Base-by-base conservation (phyloP, 2,329 filamentous ascomycete species). In the Calonectria leucothoes region DNA sequence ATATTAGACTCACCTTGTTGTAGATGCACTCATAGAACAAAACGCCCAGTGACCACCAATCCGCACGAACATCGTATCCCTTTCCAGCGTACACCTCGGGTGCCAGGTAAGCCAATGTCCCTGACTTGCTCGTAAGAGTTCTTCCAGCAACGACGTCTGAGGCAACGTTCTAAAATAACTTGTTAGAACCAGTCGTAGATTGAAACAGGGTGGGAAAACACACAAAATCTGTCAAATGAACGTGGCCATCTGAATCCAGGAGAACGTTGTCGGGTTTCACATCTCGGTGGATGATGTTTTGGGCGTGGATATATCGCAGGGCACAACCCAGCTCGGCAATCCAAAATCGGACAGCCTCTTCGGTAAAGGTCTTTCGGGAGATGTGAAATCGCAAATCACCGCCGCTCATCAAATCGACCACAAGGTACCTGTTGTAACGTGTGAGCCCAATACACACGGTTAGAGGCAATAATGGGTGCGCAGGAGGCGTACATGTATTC, bases 21-120 rank as follows among this genome's bases (percentile, higher is more conserved):
- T 98, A 99, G 77, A 99, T 98, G 89, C 97, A 98, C 85, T 99
- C 97, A 84, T 98, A 99, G 84, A 98, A 98, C n/a, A 98, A 90
- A 57, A 99, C 97, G 63, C 97, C 97, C 27, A 99, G 86, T 7
- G 97, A 98, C 97, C 97, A 99, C 97, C 97, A 99, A 83, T 99
- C 97, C 51, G 97, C 96, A 79, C 97, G 94, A 59, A 93, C 92
- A 73, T 94, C 93, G 82, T 99, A 99, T 48, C 97, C 97, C 74
- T 92, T 93, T 63, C 96, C 96, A 77, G 93, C 91, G 81, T 98
- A 99, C 2, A 98, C 97, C 84, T 99, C 97, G 6, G 97, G 97
- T 1, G 96, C 96, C 10, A 99, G 91, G 82, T 99, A 99, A 68
- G 97, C 97, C 72, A 99, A 87, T 0, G 97, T 99, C 37, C 97